Evolutionary conservation across 352 stramenopile genomes (phyloP), one percentile per base, ranked within the genome.

Genomic region (Elongisporangium senticosum): DNA sequence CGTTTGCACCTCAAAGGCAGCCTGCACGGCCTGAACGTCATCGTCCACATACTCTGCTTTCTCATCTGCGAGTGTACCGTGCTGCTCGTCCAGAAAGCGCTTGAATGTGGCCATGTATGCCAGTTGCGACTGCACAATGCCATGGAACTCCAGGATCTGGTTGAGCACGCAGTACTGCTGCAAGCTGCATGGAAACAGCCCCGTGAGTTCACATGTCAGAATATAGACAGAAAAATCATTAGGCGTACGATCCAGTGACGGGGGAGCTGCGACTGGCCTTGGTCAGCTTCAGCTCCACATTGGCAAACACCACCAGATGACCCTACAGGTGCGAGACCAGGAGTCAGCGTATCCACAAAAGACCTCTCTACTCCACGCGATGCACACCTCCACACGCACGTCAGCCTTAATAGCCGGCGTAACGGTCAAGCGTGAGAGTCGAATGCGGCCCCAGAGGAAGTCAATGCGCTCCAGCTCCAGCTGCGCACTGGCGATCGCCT

Each of bases 91-190:
- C 37, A 89, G 57, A 26, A 86, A 88, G 7, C 70, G 58, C 61
- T 81, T 83, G 24, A 89, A 67, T 17, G 67, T 59, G 20, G 71
- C 68, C 33, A 91, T 67, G 5, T 63, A 64, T 7, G 67, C 70
- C 55, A 87, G 61, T 68, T 88, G 79, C 20, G 71, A 65, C 64
- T 89, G 81, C 52, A 87, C 61, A 50, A 83, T 73, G 54, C 74
- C 71, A 59, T 93, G 81, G 61, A 93, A 90, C 68, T 93, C 83
- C 51, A 93, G 74, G 60, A 93, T 90, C 67, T 93, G 83, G 65
- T 90, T 86, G 39, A 93, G 63, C 57, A 93, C 80, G 62, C 80
- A 90, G 61, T 90, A 93, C 43, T 93, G 79, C 60, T 90, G 77
- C 56, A 93, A 63, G 21, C 83, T 93, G 59, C 4, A 28, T 17